Percentiles rank a stretch among this genome's conserved stretches.
phyloP scores from a whole-genome alignment of 805 yeast species.

The Jamesozyma hellenica region DNA sequence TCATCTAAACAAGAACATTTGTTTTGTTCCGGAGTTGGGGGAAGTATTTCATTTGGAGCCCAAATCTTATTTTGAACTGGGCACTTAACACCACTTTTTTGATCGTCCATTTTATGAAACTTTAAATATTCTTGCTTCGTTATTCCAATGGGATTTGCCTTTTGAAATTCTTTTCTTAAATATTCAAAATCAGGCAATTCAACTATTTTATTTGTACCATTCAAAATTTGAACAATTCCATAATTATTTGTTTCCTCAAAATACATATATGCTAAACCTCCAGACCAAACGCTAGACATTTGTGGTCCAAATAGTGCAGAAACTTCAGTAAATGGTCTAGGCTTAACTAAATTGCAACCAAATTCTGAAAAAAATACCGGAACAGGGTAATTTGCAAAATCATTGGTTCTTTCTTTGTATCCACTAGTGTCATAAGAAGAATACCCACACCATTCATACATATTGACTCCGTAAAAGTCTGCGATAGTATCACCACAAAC shows the following conservation, averaged over 20 bases:
- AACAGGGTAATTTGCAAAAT: conserved; percentile 52
- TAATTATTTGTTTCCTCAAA: conserved; percentile 66
- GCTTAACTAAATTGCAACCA: conserved; percentile 60
- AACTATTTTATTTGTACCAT: conserved; percentile 34
- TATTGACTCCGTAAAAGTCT: conserved; percentile 76
- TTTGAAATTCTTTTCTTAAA: conserved; percentile 43
- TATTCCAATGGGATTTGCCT: conserved; percentile 39
- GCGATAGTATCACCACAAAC: conserved; percentile 61
- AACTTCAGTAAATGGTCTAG: conserved; percentile 66
- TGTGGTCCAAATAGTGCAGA: conserved; percentile 50
- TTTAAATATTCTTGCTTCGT: conserved; percentile 5
- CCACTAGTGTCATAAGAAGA: conserved; percentile 58
- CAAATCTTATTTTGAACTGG: conserved; percentile 31
- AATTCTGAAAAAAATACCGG: conserved; percentile 76
- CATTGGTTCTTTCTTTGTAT: conserved; percentile 50
- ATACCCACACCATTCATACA: conserved; percentile 82
- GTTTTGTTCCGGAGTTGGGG: conserved; percentile 55
- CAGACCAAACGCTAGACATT: conserved; percentile 78
- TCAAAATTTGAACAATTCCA: conserved; percentile 51
- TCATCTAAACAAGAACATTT: conserved; percentile 53
- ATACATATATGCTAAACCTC: conserved; percentile 79
- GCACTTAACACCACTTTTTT: conserved; percentile 5
- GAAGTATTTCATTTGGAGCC: conserved; percentile 51
- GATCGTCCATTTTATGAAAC: conserved; percentile 2
- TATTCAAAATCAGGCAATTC: conserved; percentile 51